A percentile compares a stretch with the other conserved stretches of the same genome.
Evolutionary conservation across 192 early-diverging fungal genomes (phyloP).

Genomic region (Linnemannia schmuckeri): DNA sequence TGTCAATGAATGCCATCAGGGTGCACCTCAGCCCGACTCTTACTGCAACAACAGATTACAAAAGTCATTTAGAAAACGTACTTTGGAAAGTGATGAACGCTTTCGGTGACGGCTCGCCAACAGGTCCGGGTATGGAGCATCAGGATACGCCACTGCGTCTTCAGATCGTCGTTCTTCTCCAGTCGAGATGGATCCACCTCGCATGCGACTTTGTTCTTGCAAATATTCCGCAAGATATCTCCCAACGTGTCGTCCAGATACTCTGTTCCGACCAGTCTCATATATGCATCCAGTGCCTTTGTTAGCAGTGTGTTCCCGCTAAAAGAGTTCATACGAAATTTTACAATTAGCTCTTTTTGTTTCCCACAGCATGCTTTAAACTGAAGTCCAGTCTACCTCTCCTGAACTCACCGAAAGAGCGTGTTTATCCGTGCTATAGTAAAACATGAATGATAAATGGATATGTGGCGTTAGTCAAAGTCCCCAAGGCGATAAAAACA

Average conservation of each 20-base stretch:
- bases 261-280: slow-evolving; percentile 73
- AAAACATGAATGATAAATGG: not conserved
- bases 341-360: not conserved
- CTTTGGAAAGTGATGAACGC: slow-evolving; percentile 66
- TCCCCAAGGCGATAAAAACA: too few relatives aligned
- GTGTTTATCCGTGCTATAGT: slow-evolving; percentile 59
- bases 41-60: too few relatives aligned
- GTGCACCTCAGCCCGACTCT: too few relatives aligned
- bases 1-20: not conserved
- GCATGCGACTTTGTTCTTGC: slow-evolving; percentile 63
- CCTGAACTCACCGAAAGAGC: slow-evolving; percentile 57
- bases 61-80: not conserved
- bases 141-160: slow-evolving; percentile 26
- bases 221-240: slow-evolving; percentile 69
- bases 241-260: slow-evolving; percentile 77
- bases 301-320: slow-evolving; percentile 77
- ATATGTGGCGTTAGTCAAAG: not conserved
- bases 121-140: slow-evolving; percentile 63
- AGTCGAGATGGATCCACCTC: slow-evolving; percentile 73
- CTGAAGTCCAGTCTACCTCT: not conserved
- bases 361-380: not conserved
- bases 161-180: slow-evolving; percentile 44
- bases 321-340: not conserved
- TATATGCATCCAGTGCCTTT: slow-evolving; percentile 76
- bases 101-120: slow-evolving; percentile 61